Evolutionary conservation across 345 rosid genomes (phyloP).

Genomic region (Erucastrum elatum): DNA sequence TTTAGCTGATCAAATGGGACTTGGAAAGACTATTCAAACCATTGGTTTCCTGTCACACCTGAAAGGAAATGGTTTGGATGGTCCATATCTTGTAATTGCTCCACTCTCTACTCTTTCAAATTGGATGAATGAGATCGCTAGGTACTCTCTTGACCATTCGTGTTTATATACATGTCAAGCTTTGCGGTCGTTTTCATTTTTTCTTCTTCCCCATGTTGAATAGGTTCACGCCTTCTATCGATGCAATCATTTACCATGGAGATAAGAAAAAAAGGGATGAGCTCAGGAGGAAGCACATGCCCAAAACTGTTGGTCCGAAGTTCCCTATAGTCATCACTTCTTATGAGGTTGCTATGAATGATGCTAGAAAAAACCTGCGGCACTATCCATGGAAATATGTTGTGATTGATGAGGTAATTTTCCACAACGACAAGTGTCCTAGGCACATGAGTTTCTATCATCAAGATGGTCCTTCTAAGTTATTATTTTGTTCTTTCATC

Average conservation of each 20-base stretch:
- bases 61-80: slow-evolving; percentile 81
- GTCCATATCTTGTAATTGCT: slow-evolving; percentile 90
- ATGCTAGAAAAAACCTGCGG: slow-evolving; percentile 63
- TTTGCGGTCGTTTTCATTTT: neutral
- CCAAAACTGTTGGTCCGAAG: slow-evolving; percentile 64
- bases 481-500: slow-evolving; percentile 6
- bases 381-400: slow-evolving; percentile 87
- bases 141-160: slow-evolving; percentile 43
- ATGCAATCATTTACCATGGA: slow-evolving; percentile 86
- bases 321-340: slow-evolving; percentile 89
- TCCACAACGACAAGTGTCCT: neutral
- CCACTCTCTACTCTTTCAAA: slow-evolving; percentile 95
- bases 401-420: slow-evolving; percentile 88
- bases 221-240: slow-evolving; percentile 78
- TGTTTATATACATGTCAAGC: slow-evolving; percentile 4
- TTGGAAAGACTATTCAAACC: slow-evolving; percentile 96
- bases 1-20: slow-evolving; percentile 99
- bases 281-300: slow-evolving; percentile 70
- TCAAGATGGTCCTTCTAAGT: slow-evolving; percentile 3
- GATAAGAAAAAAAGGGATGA: slow-evolving; percentile 62
- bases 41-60: slow-evolving; percentile 89
- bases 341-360: slow-evolving; percentile 83
- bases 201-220: neutral
- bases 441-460: neutral
- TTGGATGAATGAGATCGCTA: slow-evolving; percentile 83